phyloP scores from a whole-genome alignment of 768 basidiomycete genomes.

The Agrocybe pediades region DNA sequence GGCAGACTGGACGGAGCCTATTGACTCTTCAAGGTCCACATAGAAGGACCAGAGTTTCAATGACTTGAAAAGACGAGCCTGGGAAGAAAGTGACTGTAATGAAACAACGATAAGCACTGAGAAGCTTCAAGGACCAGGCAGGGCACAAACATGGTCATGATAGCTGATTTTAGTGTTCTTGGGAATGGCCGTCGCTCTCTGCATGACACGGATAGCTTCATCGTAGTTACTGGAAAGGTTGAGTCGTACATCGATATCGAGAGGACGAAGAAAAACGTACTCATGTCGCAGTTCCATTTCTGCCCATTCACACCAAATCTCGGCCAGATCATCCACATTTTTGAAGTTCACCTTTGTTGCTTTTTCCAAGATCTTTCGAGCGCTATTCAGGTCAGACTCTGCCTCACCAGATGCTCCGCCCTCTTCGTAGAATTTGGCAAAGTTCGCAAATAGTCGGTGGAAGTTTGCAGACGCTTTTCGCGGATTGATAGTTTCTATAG shows the following conservation, averaged over 20 bases:
- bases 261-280: constrained; percentile 47
- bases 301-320: constrained; percentile 99
- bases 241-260: background rate
- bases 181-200: constrained; percentile 89
- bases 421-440: constrained; percentile 97
- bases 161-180: constrained; percentile 90
- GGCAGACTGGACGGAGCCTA: constrained; percentile 89
- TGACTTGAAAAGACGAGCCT: constrained; percentile 93
- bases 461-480: constrained; percentile 90
- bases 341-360: constrained; percentile 91
- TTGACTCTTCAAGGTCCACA: constrained; percentile 95
- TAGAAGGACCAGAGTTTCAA: constrained; percentile 99
- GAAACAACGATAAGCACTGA: background rate
- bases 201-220: constrained; percentile 94
- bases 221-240: constrained; percentile 88
- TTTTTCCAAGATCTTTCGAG: constrained; percentile 92
- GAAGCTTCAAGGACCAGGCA: background rate
- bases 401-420: constrained; percentile 82
- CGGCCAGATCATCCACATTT: constrained; percentile 95
- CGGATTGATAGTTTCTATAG: constrained; percentile 85
- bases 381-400: constrained; percentile 80
- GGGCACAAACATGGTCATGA: constrained; percentile 81
- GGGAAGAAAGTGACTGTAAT: constrained; percentile 74
- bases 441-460: constrained; percentile 90
- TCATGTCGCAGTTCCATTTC: constrained; percentile 97